These are phyloP conservation scores for Malus hybrid DNA, from an alignment of 331 rosid species.

Conservation along the genomic window DNA sequence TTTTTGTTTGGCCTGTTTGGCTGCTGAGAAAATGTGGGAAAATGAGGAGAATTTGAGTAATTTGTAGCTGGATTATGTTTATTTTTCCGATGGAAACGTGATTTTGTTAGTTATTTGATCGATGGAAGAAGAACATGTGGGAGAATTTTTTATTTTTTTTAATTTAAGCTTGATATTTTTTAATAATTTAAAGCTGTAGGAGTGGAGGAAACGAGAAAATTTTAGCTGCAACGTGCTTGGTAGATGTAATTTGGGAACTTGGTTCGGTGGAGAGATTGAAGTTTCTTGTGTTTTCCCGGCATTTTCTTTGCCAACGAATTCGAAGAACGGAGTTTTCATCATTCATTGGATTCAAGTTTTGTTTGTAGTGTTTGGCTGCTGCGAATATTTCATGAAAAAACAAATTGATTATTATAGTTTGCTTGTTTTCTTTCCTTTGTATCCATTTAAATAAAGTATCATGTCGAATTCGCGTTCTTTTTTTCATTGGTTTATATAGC, in stretches of 20 bases:
- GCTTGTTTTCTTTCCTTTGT: slow-evolving; percentile 25
- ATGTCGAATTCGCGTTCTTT: not conserved
- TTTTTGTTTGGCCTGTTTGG: too few species aligned
- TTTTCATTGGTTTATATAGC: not conserved
- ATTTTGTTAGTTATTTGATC: not conserved
- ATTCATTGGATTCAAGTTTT: not conserved
- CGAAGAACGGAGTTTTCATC: not conserved
- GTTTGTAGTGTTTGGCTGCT: slow-evolving; percentile 25
- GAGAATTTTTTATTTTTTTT: not conserved
- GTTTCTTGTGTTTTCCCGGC: not conserved
- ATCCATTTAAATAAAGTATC: not conserved
- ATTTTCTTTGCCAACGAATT: not conserved
- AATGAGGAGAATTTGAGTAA: not conserved
- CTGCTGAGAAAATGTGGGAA: not conserved
- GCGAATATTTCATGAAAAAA: slow-evolving; percentile 12
- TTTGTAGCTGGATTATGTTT: not conserved
- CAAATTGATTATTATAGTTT: not conserved
- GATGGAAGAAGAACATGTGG: not conserved
- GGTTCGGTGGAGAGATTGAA: not conserved
- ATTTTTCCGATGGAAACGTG: not conserved
- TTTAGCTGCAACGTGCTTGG: not conserved
- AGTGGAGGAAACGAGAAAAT: slow-evolving; percentile 9
- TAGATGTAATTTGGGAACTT: not conserved
- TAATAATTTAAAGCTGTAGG: not conserved
- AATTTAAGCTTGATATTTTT: not conserved